Evolutionary conservation across 495 filamentous ascomycete species (phyloP), one percentile per base, ranked within the genome.

Genomic region (Xylaria curta): DNA sequence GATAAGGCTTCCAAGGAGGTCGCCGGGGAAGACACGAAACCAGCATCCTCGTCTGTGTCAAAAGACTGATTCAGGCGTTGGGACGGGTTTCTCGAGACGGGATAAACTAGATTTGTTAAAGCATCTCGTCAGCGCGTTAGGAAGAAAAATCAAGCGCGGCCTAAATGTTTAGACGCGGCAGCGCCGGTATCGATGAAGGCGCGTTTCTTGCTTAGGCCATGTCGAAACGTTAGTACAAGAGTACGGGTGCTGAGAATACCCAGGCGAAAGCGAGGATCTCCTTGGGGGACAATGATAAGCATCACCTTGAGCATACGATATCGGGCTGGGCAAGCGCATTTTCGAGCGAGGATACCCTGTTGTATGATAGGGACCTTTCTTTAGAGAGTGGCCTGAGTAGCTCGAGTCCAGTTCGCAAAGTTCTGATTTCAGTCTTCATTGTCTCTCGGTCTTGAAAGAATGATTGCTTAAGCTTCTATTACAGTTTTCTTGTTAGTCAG

Each of bases 11-110:
- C 40, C 17, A 63, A 78, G 54, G 62, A 76, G 15, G 71, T 58
- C 31, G n/a, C 69, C 24, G 76, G 76, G 66, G 77, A 74, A 36
- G 78, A 75, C n/a, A 66, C 73, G 68, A 78, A 79, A 46, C 67
- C 74, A 10, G 70, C 72, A 67, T 49, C 69, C 36, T 71, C 75
- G 26, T 70, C 72, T 46, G 56, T 66, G 54, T 76, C 74, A 68
- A 75, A 77, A 58, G 74, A 78, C 68, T 75, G 64, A 76, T 72
- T 68, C 10, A 42, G 53, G 53, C 33, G 51, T 56, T 46, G 51
- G 33, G 40, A 17, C 38, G 26, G 46, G 60, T 58, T 64, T 62
- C 28, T 33, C 19, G 13, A 42, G 40, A 47, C n/a, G 53, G 62
- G 21, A 49, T 31, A 51, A 24, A 71, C 62, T 71, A 71, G 69